Conservation (phyloP, 78 protist species). For the Thecamonas trahens region DNA sequence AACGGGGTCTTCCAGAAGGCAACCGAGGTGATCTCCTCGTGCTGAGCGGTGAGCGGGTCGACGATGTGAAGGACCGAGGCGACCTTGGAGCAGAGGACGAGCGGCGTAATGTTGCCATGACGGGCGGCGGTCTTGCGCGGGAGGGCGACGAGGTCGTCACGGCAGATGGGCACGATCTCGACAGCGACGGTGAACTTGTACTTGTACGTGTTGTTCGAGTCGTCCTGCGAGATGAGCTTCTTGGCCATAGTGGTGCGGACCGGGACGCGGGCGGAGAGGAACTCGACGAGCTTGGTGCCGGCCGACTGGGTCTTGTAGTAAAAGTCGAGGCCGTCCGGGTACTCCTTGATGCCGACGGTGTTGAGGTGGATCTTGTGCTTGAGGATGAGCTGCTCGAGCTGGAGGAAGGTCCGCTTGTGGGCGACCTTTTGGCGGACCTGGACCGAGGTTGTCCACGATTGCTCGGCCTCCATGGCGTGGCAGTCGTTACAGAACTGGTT, state of each 20-base stretch:
- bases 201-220: constrained; percentile 72
- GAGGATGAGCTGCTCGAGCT: constrained; percentile 94
- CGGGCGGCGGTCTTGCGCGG: constrained; percentile 52
- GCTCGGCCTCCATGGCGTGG: constrained; percentile 75
- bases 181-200: constrained; percentile 78
- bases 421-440: constrained; percentile 91
- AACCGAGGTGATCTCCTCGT: constrained; percentile 44
- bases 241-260: constrained; percentile 37
- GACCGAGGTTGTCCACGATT: constrained; percentile 86
- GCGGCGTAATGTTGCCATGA: constrained; percentile 59
- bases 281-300: constrained; percentile 76
- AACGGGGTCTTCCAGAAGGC: constrained; percentile 75
- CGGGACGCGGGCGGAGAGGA: constrained; percentile 72
- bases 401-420: constrained; percentile 92
- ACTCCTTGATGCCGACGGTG: constrained; percentile 54
- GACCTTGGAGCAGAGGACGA: constrained; percentile 58
- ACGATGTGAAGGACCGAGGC: constrained; percentile 55
- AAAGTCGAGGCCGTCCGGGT: constrained; percentile 93
- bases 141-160: constrained; percentile 87
- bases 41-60: constrained; percentile 81
- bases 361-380: constrained; percentile 83
- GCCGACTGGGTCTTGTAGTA: constrained; percentile 68
- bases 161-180: constrained; percentile 94
- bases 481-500: constrained; percentile 84
- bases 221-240: constrained; percentile 81